Evolutionary conservation across 2,329 filamentous ascomycete species (phyloP), one percentile per base, ranked within the genome.

Genomic region (Fonsecaea pedrosoi): DNA sequence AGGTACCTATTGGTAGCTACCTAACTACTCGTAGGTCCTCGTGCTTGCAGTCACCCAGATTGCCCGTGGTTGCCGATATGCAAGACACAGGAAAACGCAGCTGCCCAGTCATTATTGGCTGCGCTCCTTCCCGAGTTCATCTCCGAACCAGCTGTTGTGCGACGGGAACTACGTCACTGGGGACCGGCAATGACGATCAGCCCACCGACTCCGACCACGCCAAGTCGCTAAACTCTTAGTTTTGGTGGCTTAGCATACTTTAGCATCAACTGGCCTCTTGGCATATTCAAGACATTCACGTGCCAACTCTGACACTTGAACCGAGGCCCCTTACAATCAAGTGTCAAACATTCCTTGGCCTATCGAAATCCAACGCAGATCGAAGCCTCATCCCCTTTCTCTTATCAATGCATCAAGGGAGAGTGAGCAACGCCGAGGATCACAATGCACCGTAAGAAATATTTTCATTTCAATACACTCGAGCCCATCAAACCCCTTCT

Each of bases 401-500:
- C 42, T 1, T 48, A 10, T 21, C 50, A 18, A 34, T 1, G 32
- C 50, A 54, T 3, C 53, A 55, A 21, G 2, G 25, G 25, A 25
- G 25, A 25, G 25, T 21, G 21, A 58, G 3, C 38, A 18, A 8
- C 15, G 35, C 25, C 21, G 34, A 8, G n/a, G 6, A 35, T 9
- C 30, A 60, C 8, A 48, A 61, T 66, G 67, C 34, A 58, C 48
- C 35, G 35, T n/a, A 34, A 53, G 9, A 35, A 10, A 37, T 35
- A 32, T n/a, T 35, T 64, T 35, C 50, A 66, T 35, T n/a, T 68
- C 50, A 53, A 30, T 10, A 40, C 61, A 63, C 60, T 71, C 37
- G 25, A 25, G 25, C 25, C 25, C 25, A 25, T 25, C 25, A 71
- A 68, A 53, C 70, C 71, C 12, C 72, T 81, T 53, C 72, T 83